These are phyloP conservation scores for Hymenoscyphus fructigenus DNA, from an alignment of 2,329 filamentous ascomycete species.

Conservation along the genomic window DNA sequence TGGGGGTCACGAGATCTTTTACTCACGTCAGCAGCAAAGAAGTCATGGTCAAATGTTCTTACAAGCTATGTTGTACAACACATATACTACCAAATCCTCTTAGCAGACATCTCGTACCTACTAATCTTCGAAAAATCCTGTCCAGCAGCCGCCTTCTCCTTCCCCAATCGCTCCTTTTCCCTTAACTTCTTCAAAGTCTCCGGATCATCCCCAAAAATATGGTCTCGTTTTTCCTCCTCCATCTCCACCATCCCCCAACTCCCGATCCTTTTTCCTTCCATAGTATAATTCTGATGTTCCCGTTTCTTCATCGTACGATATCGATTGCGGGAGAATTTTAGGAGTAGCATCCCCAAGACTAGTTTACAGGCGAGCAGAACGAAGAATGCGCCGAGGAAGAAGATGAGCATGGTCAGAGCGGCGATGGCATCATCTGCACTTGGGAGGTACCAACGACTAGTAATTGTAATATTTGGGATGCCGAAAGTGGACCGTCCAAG, in stretches of 20 bases:
- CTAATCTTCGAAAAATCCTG: constrained; percentile 66
- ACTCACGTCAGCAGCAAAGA: background rate
- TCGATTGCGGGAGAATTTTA: constrained; percentile 74
- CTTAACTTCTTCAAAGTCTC: constrained; percentile 64
- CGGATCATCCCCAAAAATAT: constrained; percentile 83
- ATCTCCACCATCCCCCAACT: constrained; percentile 86
- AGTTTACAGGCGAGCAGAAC: constrained; percentile 83
- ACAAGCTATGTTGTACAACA: background rate
- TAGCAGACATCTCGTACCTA: constrained; percentile 93
- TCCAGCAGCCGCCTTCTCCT: constrained; percentile 56
- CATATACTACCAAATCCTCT: constrained; percentile 79
- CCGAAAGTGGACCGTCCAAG: constrained; percentile 72
- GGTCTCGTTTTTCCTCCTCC: constrained; percentile 78
- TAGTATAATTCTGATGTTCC: constrained; percentile 59
- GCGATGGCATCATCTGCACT: constrained; percentile 71
- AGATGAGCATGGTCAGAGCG: constrained; percentile 75
- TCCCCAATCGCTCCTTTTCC: constrained; percentile 62
- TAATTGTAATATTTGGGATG: constrained; percentile 34
- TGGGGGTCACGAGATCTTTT: background rate
- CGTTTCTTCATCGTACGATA: constrained; percentile 78
- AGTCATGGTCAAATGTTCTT: background rate
- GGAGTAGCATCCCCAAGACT: constrained; percentile 80
- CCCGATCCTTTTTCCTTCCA: constrained; percentile 73
- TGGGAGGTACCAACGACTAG: constrained; percentile 36
- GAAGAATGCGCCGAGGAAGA: constrained; percentile 83